Percentiles rank a stretch among this genome's conserved stretches.
Conservation (phyloP, 352 stramenopile genomes). For the Aphanomyces cochlioides region DNA sequence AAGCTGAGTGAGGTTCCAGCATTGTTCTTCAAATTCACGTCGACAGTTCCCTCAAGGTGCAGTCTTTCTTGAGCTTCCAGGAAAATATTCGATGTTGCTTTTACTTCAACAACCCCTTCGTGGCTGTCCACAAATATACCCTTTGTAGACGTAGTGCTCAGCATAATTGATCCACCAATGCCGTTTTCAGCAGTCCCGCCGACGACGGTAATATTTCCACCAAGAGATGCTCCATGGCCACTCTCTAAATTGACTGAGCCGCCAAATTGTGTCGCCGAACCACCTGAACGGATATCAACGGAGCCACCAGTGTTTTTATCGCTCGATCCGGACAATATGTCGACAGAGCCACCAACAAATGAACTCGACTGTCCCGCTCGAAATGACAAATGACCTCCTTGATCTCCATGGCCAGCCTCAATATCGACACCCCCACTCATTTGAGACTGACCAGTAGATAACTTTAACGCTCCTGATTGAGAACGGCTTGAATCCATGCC, state of each 20-base stretch:
- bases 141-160: neutral
- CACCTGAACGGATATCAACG: neutral
- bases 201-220: neutral
- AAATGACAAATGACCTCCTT: neutral
- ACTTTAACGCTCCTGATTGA: neutral
- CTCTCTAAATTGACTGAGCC: neutral
- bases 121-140: neutral
- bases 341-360: neutral
- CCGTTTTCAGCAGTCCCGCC: neutral
- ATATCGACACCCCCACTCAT: neutral
- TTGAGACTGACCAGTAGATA: neutral
- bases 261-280: neutral
- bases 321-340: neutral
- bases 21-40: neutral
- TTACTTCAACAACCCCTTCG: neutral
- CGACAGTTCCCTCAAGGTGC: neutral
- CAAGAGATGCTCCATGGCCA: neutral
- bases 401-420: neutral
- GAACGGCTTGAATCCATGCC: neutral
- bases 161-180: neutral
- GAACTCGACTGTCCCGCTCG: neutral
- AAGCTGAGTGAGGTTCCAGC: neutral
- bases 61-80: neutral
- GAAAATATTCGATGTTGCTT: slow-evolving; percentile 1
- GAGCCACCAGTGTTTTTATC: neutral